Evolutionary conservation across 2,329 filamentous ascomycete species (phyloP).

Genomic region (Pyrenophora teres): DNA sequence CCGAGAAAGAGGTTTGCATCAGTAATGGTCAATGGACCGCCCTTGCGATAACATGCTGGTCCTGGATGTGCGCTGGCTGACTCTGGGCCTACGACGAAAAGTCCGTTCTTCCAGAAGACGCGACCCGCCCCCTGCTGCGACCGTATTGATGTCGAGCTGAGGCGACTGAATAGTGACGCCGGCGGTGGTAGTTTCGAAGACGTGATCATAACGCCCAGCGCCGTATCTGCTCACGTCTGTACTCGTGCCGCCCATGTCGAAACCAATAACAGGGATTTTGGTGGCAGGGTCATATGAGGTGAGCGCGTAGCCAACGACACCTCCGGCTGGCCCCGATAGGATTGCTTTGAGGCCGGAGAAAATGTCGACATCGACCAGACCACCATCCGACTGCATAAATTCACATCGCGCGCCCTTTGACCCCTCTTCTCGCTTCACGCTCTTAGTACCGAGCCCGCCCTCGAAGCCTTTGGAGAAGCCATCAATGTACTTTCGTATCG

Average conservation of each 20-base stretch:
- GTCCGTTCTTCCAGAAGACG: conserved; percentile 83
- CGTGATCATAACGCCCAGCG: conserved; percentile 84
- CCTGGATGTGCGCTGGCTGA: conserved; percentile 88
- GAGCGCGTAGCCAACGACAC: conserved; percentile 88
- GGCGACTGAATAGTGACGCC: conserved; percentile 94
- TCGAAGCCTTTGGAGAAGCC: conserved; percentile 81
- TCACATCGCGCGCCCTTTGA: conserved; percentile 79
- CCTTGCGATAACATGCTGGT: conserved; percentile 88
- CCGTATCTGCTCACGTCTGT: conserved; percentile 91
- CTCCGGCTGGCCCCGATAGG: conserved; percentile 86
- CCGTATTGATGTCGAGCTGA: conserved; percentile 92
- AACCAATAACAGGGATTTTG: conserved; percentile 85
- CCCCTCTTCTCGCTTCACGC: conserved; percentile 69
- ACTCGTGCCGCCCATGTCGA: conserved; percentile 94
- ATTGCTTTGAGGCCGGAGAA: conserved; percentile 88
- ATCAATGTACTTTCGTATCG: conserved; percentile 75
- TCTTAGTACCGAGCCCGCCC: conserved; percentile 77
- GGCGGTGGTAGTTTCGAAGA: conserved; percentile 91
- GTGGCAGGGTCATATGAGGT: conserved; percentile 87
- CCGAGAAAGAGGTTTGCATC: conserved; percentile 89
- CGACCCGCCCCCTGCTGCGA: conserved; percentile 86
- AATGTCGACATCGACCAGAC: conserved; percentile 71
- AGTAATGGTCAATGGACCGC: conserved; percentile 87
- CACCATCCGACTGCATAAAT: conserved; percentile 91
- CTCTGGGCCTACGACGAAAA: conserved; percentile 90